phyloP scores from a whole-genome alignment of 169 alveolate genomes.

The Perkinsus olseni region DNA sequence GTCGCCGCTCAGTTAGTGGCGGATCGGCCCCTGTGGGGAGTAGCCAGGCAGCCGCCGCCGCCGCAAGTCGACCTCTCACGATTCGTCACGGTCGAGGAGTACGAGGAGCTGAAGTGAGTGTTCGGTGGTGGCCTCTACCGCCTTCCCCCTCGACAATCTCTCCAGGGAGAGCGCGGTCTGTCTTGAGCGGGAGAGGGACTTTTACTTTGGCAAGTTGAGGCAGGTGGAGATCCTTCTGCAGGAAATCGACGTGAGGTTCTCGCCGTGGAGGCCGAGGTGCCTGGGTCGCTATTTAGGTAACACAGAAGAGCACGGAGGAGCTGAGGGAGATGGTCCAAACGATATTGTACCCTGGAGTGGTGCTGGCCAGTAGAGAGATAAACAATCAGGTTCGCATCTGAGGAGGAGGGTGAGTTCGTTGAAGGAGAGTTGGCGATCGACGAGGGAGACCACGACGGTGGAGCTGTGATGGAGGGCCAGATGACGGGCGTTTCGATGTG shows the following conservation, averaged over 20 bases:
- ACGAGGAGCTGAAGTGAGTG: slow-evolving; percentile 24
- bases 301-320: neutral
- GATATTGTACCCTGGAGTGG: neutral
- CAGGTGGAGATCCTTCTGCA: slow-evolving; percentile 15
- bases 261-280: neutral
- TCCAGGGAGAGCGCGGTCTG: neutral
- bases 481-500: too few species aligned
- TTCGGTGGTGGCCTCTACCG: neutral
- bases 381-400: neutral
- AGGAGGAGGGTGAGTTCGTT: neutral
- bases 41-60: slow-evolving; percentile 8
- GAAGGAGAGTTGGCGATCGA: neutral
- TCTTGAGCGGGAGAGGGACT: slow-evolving; percentile 23
- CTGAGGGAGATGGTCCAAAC: neutral
- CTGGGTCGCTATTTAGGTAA: neutral
- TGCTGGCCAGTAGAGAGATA: neutral
- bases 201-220: slow-evolving; percentile 30
- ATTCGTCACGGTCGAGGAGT: neutral
- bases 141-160: neutral
- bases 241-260: neutral
- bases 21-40: neutral
- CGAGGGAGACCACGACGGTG: too few species aligned
- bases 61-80: neutral
- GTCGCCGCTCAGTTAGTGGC: too few species aligned
- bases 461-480: too few species aligned